phyloP scores from a whole-genome alignment of 441 rosid genomes.

The Capsella rubella region DNA sequence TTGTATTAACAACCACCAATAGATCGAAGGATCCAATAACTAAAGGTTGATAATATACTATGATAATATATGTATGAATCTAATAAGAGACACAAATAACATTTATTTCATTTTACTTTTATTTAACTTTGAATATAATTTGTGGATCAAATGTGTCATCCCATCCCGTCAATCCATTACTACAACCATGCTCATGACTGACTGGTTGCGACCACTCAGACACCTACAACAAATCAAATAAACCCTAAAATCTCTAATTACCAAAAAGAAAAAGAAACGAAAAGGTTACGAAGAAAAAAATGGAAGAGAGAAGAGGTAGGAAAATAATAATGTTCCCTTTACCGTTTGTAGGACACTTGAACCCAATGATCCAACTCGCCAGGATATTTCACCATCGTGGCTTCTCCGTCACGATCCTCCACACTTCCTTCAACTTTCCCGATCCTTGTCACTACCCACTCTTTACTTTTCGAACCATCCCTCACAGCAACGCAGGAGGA shows the following conservation, averaged over 20 bases:
- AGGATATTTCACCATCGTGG: constrained; percentile 52
- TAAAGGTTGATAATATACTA: too few species aligned
- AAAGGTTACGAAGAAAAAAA: neutral
- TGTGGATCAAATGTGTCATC: too few species aligned
- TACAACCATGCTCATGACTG: neutral
- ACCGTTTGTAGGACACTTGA: constrained; percentile 55
- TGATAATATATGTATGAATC: too few species aligned
- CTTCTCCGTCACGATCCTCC: constrained; percentile 52
- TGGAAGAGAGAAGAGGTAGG: constrained; percentile 34
- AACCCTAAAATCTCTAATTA: neutral
- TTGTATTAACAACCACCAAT: too few species aligned
- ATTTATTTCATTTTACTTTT: too few species aligned
- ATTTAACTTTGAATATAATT: too few species aligned
- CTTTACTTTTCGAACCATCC: constrained; percentile 47
- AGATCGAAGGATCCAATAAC: too few species aligned
- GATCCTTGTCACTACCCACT: constrained; percentile 46
- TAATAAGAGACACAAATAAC: too few species aligned
- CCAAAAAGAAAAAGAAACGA: neutral
- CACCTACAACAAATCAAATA: too few species aligned
- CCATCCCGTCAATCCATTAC: too few species aligned
- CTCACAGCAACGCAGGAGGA: constrained; percentile 38
- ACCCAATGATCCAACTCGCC: constrained; percentile 56
- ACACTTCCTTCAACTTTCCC: constrained; percentile 49
- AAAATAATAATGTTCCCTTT: constrained; percentile 45
- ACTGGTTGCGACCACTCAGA: too few species aligned